Base-by-base conservation (phyloP, 768 basidiomycete species). In the Coprinopsis strossmayeri region DNA sequence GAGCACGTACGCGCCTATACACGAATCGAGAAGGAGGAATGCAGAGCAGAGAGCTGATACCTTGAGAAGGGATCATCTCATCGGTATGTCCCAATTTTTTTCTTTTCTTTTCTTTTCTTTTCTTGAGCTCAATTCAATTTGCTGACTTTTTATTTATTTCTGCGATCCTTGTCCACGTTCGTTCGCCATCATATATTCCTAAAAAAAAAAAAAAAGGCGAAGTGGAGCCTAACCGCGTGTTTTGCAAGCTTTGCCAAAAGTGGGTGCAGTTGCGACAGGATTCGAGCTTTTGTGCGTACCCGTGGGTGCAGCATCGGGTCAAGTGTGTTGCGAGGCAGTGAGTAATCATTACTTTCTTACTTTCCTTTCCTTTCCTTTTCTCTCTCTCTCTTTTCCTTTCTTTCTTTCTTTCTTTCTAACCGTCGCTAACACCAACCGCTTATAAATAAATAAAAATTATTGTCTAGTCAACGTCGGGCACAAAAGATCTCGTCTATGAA, bases 251-350 rank as follows among this genome's bases (percentile, higher is more conserved):
- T 1, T 91, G 88, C 60, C 71, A 76, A 57, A 88, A 89, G 63
- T 90, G 87, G 87, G 85, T 90, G 1, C 87, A 89, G 62, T 71
- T 90, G 17, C 64, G 87, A 34, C 86, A 87, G 60, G 87, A 90
- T 55, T 81, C 78, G 51, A 78, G 79, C 9, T 90, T 83, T 61
- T 90, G 87, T 55, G 83, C 87, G 45, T 87, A 88, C 59, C 87
- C 87, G 32, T 90, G 87, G 87, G 60, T 81, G 50, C 84, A 86
- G 65, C 87, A 90, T 62, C 76, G 84, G 17, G 76, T 72, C 21
- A 90, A 87, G 63, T 89, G 87, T 67, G 61, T 86, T 38, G 76
- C 78, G n/a, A 65, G 84, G 58, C 73, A 79, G 86, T 88, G 61
- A 59, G 81, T 78, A 23, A 25, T 35, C 49, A 23, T 48, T 37